Percentiles rank a stretch among this genome's conserved stretches.
phyloP scores from a whole-genome alignment of 169 alveolate genomes.

The Plasmodium sp. region DNA sequence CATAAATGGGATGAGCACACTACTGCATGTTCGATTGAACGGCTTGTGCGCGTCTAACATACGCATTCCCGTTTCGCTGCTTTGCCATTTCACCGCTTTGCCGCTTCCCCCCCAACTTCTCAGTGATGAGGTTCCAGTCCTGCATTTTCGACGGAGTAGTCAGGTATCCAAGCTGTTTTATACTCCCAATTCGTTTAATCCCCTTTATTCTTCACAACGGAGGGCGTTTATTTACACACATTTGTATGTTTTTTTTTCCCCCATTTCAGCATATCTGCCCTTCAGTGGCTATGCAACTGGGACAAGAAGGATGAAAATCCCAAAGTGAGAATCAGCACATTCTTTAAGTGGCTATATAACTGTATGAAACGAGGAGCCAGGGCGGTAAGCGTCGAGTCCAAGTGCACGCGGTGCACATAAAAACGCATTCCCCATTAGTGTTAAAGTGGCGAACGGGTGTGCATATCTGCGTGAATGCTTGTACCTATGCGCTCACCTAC shows the following conservation, averaged over 20 bases:
- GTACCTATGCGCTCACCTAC: background rate
- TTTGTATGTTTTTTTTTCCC: background rate
- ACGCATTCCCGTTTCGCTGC: background rate
- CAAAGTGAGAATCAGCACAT: conserved; percentile 89
- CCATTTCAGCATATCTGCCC: conserved; percentile 91
- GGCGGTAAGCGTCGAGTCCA: conserved; percentile 79
- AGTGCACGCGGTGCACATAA: background rate
- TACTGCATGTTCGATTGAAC: background rate
- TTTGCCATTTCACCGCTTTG: background rate
- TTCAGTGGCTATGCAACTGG: conserved; percentile 97
- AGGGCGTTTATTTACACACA: background rate
- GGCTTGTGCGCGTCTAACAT: background rate
- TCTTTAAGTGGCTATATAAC: conserved; percentile 92
- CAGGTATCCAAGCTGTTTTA: conserved; percentile 14
- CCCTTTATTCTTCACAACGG: background rate
- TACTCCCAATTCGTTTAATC: background rate
- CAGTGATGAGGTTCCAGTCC: conserved; percentile 90
- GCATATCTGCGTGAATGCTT: background rate
- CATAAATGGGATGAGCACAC: background rate
- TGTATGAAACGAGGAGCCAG: conserved; percentile 91
- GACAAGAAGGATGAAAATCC: conserved; percentile 94
- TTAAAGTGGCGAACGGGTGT: background rate
- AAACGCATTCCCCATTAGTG: background rate
- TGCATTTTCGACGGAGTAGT: conserved; percentile 91
- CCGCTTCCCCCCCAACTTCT: background rate